phyloP scores from a whole-genome alignment of 176 grass and related monocot genomes.

The Oryza glumipatula region DNA sequence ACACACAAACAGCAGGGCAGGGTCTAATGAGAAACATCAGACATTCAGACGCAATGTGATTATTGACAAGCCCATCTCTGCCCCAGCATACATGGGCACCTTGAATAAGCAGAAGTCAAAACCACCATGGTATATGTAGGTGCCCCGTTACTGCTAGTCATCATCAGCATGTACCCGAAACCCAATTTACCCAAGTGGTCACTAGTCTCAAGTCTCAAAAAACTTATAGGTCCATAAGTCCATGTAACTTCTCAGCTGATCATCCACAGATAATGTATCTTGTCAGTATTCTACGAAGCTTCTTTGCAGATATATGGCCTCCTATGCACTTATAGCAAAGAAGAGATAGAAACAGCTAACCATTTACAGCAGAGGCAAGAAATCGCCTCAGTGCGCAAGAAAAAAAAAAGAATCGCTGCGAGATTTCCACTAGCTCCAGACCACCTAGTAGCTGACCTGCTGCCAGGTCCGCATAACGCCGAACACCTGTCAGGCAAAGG shows the following conservation, averaged over 20 bases:
- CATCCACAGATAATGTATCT: neutral
- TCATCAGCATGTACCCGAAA: neutral
- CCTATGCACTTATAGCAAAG: neutral
- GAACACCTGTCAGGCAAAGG: neutral
- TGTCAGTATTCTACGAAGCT: neutral
- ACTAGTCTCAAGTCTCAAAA: neutral
- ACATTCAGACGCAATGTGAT: neutral
- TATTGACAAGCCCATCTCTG: neutral
- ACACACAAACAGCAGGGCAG: neutral
- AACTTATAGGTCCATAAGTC: neutral
- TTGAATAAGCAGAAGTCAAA: neutral
- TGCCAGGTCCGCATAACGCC: constrained; percentile 8
- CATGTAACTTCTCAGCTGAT: neutral
- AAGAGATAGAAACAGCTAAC: neutral
- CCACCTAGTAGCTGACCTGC: too few species aligned
- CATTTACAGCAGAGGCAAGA: neutral
- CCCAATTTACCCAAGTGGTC: neutral
- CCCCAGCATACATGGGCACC: neutral
- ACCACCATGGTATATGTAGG: neutral
- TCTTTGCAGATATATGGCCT: neutral
- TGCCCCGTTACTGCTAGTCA: neutral
- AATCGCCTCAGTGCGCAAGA: neutral
- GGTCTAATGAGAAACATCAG: neutral
- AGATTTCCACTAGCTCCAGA: neutral
- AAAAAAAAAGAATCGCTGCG: neutral